Evolutionary conservation across 495 filamentous ascomycete genomes (phyloP), one percentile per base, ranked within the genome.

Genomic region (Aspergillus hancockii): DNA sequence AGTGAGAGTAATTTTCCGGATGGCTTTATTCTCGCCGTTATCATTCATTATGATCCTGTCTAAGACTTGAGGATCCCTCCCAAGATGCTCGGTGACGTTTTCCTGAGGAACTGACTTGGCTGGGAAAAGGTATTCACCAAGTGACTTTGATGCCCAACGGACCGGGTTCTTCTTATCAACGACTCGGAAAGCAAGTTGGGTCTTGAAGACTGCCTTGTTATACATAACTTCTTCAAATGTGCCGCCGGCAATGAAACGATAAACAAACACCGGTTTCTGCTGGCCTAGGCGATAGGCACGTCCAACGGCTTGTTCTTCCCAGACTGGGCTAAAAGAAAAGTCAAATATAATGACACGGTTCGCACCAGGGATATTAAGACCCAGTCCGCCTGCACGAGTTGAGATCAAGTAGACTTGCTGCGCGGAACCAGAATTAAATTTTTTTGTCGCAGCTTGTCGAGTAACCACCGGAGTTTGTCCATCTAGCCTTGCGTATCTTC

Each of bases 331-430:
- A 71, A 86, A 97, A 49, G 78, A 77, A 67, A 88, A 90, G 65
- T 98, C 93, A 36, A 96, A 88, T 19, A 98, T 89, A 22, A 97
- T 79, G 10, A 96, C 90, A 8, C 93, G 84, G 69, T 96, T 98
- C 0, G 93, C 93, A 5, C 89, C 88, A 38, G 75, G 78, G 31
- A 98, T 85, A 63, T 98, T 98, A 56, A 97, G 72, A 0, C 92
- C 92, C 0, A 90, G 67, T 0, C 91, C 92, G 16, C 92, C 92
- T 19, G 93, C 90, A 55, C 68, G 82, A 2, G 92, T 96, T 0
- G 92, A 96, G 28, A 97, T 90, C 3, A 97, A 77, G 62, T 89
- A 91, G 1, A 96, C 73, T 57, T 80, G 59, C 14, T 68, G 65
- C 7, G 75, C 67, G n/a, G 57, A 57, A 0, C 61, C 58, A 0